Base-by-base conservation (phyloP, 768 basidiomycete species). In the Pleurotus pulmonarius region DNA sequence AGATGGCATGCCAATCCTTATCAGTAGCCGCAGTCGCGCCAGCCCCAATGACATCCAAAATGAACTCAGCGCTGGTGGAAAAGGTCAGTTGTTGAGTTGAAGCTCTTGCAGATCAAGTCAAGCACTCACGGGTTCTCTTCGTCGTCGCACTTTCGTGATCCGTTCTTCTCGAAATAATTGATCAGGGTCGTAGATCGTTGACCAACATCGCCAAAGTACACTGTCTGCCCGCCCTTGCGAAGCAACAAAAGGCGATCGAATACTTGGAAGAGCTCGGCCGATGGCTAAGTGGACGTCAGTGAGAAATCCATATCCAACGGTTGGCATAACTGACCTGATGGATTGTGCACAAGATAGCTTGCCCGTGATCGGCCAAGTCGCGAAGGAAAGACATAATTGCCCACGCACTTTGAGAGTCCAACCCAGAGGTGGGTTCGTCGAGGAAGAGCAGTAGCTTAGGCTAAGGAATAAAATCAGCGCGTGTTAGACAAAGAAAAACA, bases 341-440 rank as follows among this genome's bases (percentile, higher is more conserved):
- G 46, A 81, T 79, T 4, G 90, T 95, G 85, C 92, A 94, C n/a
- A 95, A 74, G 61, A 95, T 93, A 29, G 91, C 88, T 65, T 93
- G 92, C 1, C 93, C 93, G 59, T 81, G 83, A 57, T 88, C 80
- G 6, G 92, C 90, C 26, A 94, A 82, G 46, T 84, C 79, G 8
- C 86, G 77, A 44, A 94, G 73, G 73, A 94, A 91, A 2, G 76
- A 71, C 53, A 92, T 73, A 59, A 93, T 91, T 4, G 86, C 86
- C 90, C 90, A 91, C 2, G 92, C 91, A 54, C 86, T 88, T 68
- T 92, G 90, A 2, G 90, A 92, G 67, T 93, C 91, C 13, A 94
- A 75, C 34, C 92, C 92, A 22, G 90, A 87, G 3, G 93, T 95
- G 0, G 94, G 94, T 67, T 95, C 92, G 64, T 94, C 93, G 37